Conservation (phyloP, 768 basidiomycete genomes). For the Xerocomellus amylosporus region DNA sequence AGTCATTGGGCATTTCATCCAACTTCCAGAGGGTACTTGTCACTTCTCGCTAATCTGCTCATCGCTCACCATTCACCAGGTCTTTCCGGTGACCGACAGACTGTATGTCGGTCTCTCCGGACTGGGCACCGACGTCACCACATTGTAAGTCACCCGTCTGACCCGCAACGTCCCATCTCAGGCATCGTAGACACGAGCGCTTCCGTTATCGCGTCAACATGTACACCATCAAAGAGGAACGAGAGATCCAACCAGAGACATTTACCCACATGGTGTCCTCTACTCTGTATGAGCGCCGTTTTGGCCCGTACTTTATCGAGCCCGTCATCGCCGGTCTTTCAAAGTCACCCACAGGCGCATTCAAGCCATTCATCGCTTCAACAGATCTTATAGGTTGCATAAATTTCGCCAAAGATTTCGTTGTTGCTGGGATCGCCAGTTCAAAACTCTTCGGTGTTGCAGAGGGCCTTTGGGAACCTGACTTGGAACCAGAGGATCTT, state of each 20-base stretch:
- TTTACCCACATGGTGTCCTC: constrained; percentile 95
- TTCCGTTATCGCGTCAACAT: constrained; percentile 96
- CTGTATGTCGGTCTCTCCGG: constrained; percentile 91
- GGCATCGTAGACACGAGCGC: constrained; percentile 65
- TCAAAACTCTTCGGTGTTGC: constrained; percentile 95
- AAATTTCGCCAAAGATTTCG: constrained; percentile 95
- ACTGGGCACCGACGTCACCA: constrained; percentile 89
- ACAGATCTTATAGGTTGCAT: constrained; percentile 93
- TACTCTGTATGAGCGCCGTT: constrained; percentile 93
- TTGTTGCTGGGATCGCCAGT: constrained; percentile 91
- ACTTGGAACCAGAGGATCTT: constrained; percentile 91
- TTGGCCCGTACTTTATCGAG: constrained; percentile 95
- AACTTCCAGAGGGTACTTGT: constrained; percentile 89
- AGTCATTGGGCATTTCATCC: constrained; percentile 79
- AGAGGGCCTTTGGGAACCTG: constrained; percentile 98
- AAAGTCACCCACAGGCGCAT: constrained; percentile 63
- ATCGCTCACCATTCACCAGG: constrained; percentile 42
- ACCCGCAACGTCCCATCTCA: not conserved
- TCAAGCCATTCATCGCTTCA: constrained; percentile 91
- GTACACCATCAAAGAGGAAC: constrained; percentile 99
- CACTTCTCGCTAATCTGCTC: constrained; percentile 13
- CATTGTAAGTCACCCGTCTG: constrained; percentile 56
- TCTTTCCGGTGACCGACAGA: constrained; percentile 91
- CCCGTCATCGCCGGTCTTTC: constrained; percentile 93
- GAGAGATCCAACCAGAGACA: constrained; percentile 93